Evolutionary conservation across 345 rosid species (phyloP), one percentile per base, ranked within the genome.

Genomic region (Lepidium sativum): DNA sequence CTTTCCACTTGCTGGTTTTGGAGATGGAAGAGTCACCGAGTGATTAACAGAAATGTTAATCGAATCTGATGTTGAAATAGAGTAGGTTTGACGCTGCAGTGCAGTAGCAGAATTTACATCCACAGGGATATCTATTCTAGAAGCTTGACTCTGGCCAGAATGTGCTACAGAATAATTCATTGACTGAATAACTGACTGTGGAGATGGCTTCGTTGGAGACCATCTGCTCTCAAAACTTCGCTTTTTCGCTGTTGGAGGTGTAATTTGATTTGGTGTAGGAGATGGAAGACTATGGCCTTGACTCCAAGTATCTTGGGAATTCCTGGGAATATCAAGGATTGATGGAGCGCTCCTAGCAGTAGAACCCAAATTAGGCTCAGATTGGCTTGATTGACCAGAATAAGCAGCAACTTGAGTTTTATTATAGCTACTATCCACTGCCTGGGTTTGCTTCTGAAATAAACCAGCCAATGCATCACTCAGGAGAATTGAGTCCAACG

Each of bases 241-340:
- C 35, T 69, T 82, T 73, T 63, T 86, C 11, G 72, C 39, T 11
- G 72, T 57, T 43, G 76, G 83, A 6, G 76, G 35, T 11, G 76
- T 49, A 48, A 79, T 69, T 79, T 77, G 95, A 67, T 79, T 80
- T 5, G 99, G 99, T 64, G 99, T 88, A 47, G 97, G 96, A 40
- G 99, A 94, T 17, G 91, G 99, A 65, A 94, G 96, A 71, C 82
- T 86, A 41, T 82, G 74, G 11, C 82, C 82, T 70, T 83, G 74
- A 77, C 70, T 60, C 96, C 91, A 86, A 63, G 76, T 73, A 32
- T 84, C 84, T 17, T 76, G 67, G 33, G 86, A 61, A 69, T 78
- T 62, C 72, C 75, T 83, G 3, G 86, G 82, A 43, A 85, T 63
- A 55, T 87, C 94, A 27, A 84, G 59, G 12, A 77, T 65, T 76